These are phyloP conservation scores for Ophiostoma himal-ulmi DNA, from an alignment of 2,329 filamentous ascomycete genomes.

Conservation along the genomic window DNA sequence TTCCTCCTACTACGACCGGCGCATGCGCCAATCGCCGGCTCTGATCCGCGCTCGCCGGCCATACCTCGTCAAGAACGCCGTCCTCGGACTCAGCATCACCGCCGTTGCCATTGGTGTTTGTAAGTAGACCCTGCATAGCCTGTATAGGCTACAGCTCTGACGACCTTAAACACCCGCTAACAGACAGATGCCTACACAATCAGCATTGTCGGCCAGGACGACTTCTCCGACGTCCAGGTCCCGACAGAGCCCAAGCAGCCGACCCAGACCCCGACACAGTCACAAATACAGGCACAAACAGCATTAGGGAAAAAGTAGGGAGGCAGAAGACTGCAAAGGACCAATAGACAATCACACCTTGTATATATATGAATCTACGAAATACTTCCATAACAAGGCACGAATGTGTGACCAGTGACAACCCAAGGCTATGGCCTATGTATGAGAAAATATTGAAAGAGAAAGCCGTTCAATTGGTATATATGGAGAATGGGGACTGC, in stretches of 20 bases:
- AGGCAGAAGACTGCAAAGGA: not conserved
- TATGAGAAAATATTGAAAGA: not conserved
- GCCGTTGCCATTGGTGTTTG: slow-evolving; percentile 78
- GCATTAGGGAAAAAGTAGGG: slow-evolving; percentile 23
- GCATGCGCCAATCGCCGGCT: slow-evolving; percentile 78
- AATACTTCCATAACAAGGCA: not conserved
- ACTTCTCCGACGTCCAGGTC: slow-evolving; percentile 92
- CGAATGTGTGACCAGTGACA: not conserved
- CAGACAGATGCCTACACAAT: slow-evolving; percentile 57
- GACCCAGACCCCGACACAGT: slow-evolving; percentile 32
- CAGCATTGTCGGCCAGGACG: slow-evolving; percentile 84
- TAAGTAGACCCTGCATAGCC: slow-evolving; percentile 46
- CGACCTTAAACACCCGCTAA: not conserved
- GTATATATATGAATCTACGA: slow-evolving; percentile 2
- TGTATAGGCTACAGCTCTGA: not conserved
- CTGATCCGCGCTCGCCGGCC: slow-evolving; percentile 87
- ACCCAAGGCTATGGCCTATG: not conserved
- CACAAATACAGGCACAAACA: slow-evolving; percentile 21
- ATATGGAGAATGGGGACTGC: not conserved
- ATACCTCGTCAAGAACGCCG: slow-evolving; percentile 80
- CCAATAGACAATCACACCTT: not conserved
- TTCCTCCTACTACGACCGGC: slow-evolving; percentile 82
- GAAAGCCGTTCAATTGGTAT: slow-evolving; percentile 7
- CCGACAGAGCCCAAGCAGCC: slow-evolving; percentile 58
- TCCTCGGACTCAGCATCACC: slow-evolving; percentile 71